These are phyloP conservation scores for Kickxella alabastrina DNA, from an alignment of 192 early-diverging fungal species.

Conservation along the genomic window DNA sequence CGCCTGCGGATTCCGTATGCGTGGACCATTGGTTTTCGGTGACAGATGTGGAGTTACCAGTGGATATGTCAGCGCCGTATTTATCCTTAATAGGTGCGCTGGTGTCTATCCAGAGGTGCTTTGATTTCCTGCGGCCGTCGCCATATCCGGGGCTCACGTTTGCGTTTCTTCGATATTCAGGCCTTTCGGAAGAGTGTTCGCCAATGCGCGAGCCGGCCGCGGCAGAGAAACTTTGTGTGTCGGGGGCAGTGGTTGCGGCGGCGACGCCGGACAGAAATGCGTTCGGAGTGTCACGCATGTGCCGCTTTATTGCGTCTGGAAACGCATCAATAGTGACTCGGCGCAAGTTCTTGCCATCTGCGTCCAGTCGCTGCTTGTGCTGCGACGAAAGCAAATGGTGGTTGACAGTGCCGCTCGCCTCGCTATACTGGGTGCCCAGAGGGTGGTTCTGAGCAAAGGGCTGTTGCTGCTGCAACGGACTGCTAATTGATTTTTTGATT, in stretches of 20 bases:
- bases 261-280: not conserved
- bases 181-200: no score
- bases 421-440: constrained; percentile 6
- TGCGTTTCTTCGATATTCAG: not conserved
- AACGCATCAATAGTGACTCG: constrained; percentile 49
- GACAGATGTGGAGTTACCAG: constrained; percentile 2
- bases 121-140: constrained; percentile 9
- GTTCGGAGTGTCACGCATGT: constrained; percentile 29
- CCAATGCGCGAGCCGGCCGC: no score
- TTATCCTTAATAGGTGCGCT: no score
- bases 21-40: constrained; percentile 22
- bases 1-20: constrained; percentile 11
- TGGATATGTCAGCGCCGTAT: no score
- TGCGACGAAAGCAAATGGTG: constrained; percentile 10
- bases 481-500: constrained; percentile 1
- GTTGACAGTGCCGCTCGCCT: not conserved
- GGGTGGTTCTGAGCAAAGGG: not conserved
- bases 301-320: constrained; percentile 42
- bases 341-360: constrained; percentile 20
- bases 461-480: not conserved
- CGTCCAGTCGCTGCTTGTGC: not conserved
- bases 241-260: not conserved
- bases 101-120: constrained; percentile 39
- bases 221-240: no score
- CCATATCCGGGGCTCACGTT: constrained; percentile 17